Evolutionary conservation across 345 rosid species (phyloP).

Genomic region (Citrus unshiu): DNA sequence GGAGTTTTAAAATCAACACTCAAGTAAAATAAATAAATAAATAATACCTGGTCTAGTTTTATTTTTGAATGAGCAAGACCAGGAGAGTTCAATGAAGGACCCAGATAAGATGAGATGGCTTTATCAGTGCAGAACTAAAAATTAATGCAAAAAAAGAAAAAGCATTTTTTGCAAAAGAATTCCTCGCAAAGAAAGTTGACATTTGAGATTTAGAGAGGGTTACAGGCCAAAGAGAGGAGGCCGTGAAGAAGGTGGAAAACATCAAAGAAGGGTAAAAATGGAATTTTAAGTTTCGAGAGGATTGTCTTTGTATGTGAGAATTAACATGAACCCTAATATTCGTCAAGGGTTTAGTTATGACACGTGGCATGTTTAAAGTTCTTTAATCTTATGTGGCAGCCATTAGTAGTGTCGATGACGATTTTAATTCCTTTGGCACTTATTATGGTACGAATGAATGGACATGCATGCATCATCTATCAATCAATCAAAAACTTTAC

Average conservation of each 20-base stretch:
- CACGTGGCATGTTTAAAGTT: background rate
- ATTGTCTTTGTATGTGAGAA: background rate
- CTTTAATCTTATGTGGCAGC: background rate
- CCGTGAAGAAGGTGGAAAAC: background rate
- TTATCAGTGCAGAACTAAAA: background rate
- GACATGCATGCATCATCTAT: too few species aligned
- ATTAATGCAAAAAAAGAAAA: too few species aligned
- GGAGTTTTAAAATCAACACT: conserved; percentile 1
- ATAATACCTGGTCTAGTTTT: background rate
- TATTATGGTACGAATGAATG: too few species aligned
- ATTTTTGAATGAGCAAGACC: background rate
- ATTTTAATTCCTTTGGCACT: background rate
- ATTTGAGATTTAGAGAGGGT: background rate
- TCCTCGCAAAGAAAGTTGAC: background rate
- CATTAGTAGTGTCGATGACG: background rate
- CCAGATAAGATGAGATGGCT: background rate
- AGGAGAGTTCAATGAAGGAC: background rate
- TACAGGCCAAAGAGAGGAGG: background rate
- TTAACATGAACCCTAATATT: background rate
- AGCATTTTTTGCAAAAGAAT: background rate
- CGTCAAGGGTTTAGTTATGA: background rate
- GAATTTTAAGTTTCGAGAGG: background rate
- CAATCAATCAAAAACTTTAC: too few species aligned
- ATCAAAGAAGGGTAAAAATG: conserved; percentile 5
- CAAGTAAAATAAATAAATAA: background rate